Percentiles rank a stretch among this genome's conserved stretches.
Evolutionary conservation across 2,329 filamentous ascomycete genomes (phyloP).

Genomic region (Incumbomyces delicatus): DNA sequence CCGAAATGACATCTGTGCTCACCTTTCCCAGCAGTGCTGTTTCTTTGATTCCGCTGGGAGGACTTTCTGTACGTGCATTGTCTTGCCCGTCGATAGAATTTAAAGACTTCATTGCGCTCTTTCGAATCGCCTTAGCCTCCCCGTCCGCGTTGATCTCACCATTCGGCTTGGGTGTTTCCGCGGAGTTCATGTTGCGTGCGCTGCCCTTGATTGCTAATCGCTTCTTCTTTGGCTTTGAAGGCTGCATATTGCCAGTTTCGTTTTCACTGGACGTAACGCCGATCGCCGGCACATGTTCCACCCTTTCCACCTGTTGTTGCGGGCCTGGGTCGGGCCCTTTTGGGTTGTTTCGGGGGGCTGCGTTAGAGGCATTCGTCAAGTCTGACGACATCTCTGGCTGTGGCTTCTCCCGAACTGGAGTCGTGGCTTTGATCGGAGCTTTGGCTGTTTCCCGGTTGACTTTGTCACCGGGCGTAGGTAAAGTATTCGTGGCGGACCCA

Average conservation of each 20-base stretch:
- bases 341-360: neutral
- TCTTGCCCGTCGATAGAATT: neutral
- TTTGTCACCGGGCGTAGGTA: slow-evolving; percentile 11
- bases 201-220: slow-evolving; percentile 9
- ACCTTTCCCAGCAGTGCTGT: slow-evolving; percentile 16
- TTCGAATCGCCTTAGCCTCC: slow-evolving; percentile 4
- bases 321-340: neutral
- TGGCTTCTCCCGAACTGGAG: neutral
- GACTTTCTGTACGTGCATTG: slow-evolving; percentile 2
- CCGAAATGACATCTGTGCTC: slow-evolving; percentile 11
- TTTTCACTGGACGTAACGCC: neutral
- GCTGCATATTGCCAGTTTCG: neutral
- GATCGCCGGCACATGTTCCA: neutral
- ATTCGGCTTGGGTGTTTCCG: slow-evolving; percentile 12
- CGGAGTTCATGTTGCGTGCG: neutral
- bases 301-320: neutral
- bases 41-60: slow-evolving; percentile 14
- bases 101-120: neutral
- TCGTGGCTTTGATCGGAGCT: neutral
- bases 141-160: no score
- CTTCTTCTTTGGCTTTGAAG: slow-evolving; percentile 10
- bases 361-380: no score
- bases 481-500: neutral
- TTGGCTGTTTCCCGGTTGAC: slow-evolving; percentile 7
- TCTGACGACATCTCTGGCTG: slow-evolving; percentile 3